These are phyloP conservation scores for Penicillium steckii DNA, from an alignment of 495 filamentous ascomycete species.

Conservation along the genomic window DNA sequence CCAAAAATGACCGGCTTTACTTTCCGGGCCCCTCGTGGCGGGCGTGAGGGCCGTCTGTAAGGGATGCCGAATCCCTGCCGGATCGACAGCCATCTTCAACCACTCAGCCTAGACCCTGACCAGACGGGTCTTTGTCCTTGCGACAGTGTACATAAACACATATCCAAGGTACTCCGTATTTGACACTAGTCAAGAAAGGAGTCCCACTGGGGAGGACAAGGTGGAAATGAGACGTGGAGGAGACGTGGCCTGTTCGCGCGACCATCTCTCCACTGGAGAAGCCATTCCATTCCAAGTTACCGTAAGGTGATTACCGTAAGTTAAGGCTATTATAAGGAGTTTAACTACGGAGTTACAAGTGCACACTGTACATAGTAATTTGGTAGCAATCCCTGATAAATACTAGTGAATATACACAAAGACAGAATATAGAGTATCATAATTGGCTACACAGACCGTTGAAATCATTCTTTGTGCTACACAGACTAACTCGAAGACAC, in stretches of 20 bases:
- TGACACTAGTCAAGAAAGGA: background rate
- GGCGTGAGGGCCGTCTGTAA: conserved; percentile 16
- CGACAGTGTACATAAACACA: conserved; percentile 5
- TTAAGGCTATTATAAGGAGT: too few relatives aligned
- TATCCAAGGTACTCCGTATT: too few relatives aligned
- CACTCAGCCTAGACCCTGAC: background rate
- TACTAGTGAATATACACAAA: too few relatives aligned
- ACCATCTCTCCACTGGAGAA: conserved; percentile 5
- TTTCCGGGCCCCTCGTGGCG: conserved; percentile 23
- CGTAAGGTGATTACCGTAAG: background rate
- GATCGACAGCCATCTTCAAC: conserved; percentile 16
- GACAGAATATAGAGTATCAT: too few relatives aligned
- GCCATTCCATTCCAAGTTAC: background rate
- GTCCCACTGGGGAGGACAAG: conserved; percentile 1
- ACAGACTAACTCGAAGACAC: too few relatives aligned
- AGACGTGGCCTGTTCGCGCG: conserved; percentile 32
- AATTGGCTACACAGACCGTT: too few relatives aligned
- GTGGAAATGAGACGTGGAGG: conserved; percentile 15
- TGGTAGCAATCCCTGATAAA: too few relatives aligned
- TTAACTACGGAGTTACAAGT: too few relatives aligned
- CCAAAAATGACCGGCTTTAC: background rate
- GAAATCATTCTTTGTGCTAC: too few relatives aligned
- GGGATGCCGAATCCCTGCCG: conserved; percentile 21
- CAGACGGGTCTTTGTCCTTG: conserved; percentile 1
- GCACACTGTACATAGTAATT: too few relatives aligned